Base-by-base conservation (phyloP, 2,329 filamentous ascomycete species). In the Aspergillus sp. region DNA sequence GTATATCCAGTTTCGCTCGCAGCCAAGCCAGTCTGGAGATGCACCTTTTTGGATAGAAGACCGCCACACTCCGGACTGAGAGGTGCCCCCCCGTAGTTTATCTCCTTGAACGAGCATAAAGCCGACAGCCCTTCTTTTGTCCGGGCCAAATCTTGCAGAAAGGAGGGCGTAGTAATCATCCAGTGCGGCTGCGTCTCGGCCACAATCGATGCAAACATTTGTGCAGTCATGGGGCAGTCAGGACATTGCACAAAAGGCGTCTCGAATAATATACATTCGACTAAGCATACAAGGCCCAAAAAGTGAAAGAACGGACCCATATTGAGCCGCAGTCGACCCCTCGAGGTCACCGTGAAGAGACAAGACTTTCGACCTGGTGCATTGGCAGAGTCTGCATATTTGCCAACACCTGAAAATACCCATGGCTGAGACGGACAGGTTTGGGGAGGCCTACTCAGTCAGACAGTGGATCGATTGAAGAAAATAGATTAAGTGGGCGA, bases 171-270 rank as follows among this genome's bases (percentile, higher is more conserved):
- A 35, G n/a, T n/a, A 4, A 35, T 3, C n/a, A 11, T n/a, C 3
- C 3, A 35, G 11, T n/a, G 33, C n/a, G 33, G 33, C 11, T n/a
- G 3, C 4, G 11, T 11, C 9, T 35, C 33, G 3, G 33, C n/a
- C 33, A 35, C n/a, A n/a, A 35, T 35, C 1, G 41, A 17, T 2
- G 41, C 10, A 19, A 58, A 46, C 2, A 56, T 19, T 10, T 48
- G 47, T 1, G 20, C n/a, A 1, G 53, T 53, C 10, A 56, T 24
- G 0, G 55, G 57, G n/a, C 87, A 8, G 86, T 92, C 76, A 95
- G 93, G 85, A 95, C 82, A 96, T 95, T 43, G 96, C 90, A 74
- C 96, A 96, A 55, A 96, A 79, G 3, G 92, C 89, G 73, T 96
- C 90, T 64, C 91, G 83, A 52, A 91, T 85, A 51, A 96, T 90